Base-by-base conservation (phyloP, 225 moss, liverwort and hornwort species). In the Physcomitrellopsis africana region DNA sequence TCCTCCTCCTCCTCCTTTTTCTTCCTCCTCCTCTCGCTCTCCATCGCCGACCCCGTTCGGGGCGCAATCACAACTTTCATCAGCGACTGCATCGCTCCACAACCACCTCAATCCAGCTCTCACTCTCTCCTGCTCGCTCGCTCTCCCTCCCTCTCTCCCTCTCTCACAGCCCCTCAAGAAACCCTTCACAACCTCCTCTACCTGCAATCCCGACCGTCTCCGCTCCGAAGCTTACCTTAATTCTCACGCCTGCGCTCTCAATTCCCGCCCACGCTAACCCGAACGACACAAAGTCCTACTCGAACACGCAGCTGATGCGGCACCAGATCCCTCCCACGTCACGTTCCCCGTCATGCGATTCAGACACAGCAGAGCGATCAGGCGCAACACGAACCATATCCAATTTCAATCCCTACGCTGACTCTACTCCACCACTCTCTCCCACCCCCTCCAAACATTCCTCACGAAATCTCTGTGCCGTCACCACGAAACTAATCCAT, bases 61-160 rank as follows among this genome's bases (percentile, higher is more conserved):
- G 85, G 75, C 60, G 47, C 64, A 68, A 76, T 79, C 63, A 72
- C 81, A 20, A 85, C 84, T 68, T 81, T 85, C 75, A 85, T 56
- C 57, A 85, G 17, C 13, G 81, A 78, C 75, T 81, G 72, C 85
- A 85, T 85, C 24, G 68, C 65, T 73, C 7, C 44, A 19, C 63
- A 72, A 19, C 3, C 51, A 13, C 29, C 24, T 11, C 13, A 37
- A 20, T 54, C 44, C 46, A 19, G 20, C 47, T 58, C 48, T 55
- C 52, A 51, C 9, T 55, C 24, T 20, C 27, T 0, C 9, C 29
- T 15, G 46, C 22, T 75, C 61, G 7, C 57, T 58, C 27, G 8
- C 2, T 2, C 42, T 73, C 44, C n/a, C 42, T 58, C 57, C 15
- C 52, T n/a, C 32, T 53, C 20, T 18, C 11, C 14, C 67, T 3